Percentiles rank a stretch among this genome's conserved stretches.
Evolutionary conservation across 192 early-diverging fungal genomes (phyloP).

Genomic region (Spinellus fusiger): DNA sequence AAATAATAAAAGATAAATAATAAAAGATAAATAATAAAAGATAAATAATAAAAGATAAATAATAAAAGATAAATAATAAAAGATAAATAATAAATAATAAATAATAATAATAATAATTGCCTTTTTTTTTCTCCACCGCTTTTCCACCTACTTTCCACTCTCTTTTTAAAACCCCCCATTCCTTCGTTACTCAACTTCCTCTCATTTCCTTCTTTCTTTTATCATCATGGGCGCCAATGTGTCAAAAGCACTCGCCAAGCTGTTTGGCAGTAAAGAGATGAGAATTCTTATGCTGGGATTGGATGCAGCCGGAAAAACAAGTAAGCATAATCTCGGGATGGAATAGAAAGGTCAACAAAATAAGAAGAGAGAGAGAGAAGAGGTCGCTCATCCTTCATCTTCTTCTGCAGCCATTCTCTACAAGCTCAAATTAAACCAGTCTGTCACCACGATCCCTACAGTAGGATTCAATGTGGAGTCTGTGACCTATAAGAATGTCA

Average conservation of each 20-base stretch:
- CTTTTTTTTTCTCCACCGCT: not conserved
- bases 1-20: too few relatives aligned
- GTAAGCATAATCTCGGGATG: constrained; percentile 27
- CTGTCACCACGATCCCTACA: constrained; percentile 99
- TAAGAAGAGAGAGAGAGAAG: too few relatives aligned
- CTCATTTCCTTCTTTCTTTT: not conserved
- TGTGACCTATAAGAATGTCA: constrained; percentile 76
- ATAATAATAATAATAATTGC: too few relatives aligned
- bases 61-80: too few relatives aligned
- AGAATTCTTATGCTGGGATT: constrained; percentile 94
- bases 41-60: too few relatives aligned
- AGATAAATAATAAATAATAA: too few relatives aligned
- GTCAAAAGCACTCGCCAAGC: constrained; percentile 64
- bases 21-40: too few relatives aligned
- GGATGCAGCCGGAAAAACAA: constrained; percentile 93
- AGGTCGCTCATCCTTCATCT: too few relatives aligned
- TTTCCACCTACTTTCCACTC: constrained; percentile 1
- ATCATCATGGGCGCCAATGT: constrained; percentile 74
- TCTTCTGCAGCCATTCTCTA: constrained; percentile 92
- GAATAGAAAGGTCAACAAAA: too few relatives aligned
- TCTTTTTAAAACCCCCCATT: not conserved
- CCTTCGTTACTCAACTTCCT: not conserved
- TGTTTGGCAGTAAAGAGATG: constrained; percentile 94
- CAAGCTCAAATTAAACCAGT: constrained; percentile 97
- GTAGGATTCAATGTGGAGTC: constrained; percentile 91